Evolutionary conservation across 208 protist genomes (phyloP).

Genomic region (Acanthamoeba royreba): DNA sequence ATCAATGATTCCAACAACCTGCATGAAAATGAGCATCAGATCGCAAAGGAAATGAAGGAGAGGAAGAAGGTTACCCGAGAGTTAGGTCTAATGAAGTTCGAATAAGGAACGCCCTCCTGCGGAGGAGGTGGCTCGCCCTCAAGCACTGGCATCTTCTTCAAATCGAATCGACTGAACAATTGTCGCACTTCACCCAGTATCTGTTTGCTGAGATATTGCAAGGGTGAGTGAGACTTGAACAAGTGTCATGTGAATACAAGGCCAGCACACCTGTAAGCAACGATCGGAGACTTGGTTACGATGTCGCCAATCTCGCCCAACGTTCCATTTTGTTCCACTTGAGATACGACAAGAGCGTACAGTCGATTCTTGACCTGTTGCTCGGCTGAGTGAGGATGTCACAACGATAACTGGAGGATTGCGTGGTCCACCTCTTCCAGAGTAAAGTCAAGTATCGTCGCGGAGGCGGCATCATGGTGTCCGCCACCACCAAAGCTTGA

Average conservation of each 20-base stretch:
- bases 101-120: not conserved
- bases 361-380: conserved; percentile 18
- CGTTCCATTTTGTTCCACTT: not conserved
- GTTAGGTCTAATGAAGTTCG: not conserved
- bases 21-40: not conserved
- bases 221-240: not conserved
- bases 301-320: not conserved
- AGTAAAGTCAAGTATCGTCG: not conserved
- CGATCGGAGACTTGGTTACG: conserved; percentile 17
- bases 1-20: conserved; percentile 29
- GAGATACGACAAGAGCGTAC: not conserved
- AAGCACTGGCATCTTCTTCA: conserved; percentile 37
- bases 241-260: not conserved
- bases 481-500: conserved; percentile 35
- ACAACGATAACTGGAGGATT: not conserved
- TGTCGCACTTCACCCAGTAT: not conserved
- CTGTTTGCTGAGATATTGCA: not conserved
- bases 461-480: not conserved
- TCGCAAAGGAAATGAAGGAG: too few relatives aligned
- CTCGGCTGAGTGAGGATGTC: not conserved
- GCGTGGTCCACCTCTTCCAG: not conserved
- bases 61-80: not conserved
- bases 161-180: conserved; percentile 12
- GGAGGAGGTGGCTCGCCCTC: not conserved
- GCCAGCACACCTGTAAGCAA: not conserved